Conservation (phyloP, 148 eudicot genomes). For the Fallopia convolvulus region DNA sequence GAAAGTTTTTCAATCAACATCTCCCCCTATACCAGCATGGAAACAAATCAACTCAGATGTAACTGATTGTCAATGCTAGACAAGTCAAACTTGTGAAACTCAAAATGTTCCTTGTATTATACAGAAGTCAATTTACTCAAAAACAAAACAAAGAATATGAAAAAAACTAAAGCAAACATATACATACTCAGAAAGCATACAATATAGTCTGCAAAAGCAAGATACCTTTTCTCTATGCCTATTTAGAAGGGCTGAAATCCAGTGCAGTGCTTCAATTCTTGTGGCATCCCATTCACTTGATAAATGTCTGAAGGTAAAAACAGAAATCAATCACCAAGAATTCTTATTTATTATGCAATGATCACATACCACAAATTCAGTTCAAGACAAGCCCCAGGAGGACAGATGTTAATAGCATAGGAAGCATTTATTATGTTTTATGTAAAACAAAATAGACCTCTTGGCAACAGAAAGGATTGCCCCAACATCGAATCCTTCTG, state of each 20-base stretch:
- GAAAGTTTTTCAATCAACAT: not conserved
- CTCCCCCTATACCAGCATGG: not conserved
- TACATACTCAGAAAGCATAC: not conserved
- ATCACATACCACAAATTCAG: conserved; percentile 4
- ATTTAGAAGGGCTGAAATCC: conserved; percentile 79
- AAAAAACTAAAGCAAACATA: not conserved
- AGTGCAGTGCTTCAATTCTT: conserved; percentile 83
- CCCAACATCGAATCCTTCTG: conserved; percentile 87
- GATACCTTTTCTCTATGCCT: conserved; percentile 70
- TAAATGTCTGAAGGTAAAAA: conserved; percentile 51
- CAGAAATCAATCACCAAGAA: conserved; percentile 11
- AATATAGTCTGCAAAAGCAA: not conserved
- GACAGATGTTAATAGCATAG: not conserved
- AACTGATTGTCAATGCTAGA: not conserved
- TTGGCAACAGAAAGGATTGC: conserved; percentile 82
- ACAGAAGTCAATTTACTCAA: not conserved
- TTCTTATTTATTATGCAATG: conserved; percentile 1
- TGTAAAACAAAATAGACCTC: conserved; percentile 35
- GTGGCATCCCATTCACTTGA: conserved; percentile 97
- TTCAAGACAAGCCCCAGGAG: not conserved
- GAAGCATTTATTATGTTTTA: not conserved
- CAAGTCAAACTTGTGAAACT: not conserved
- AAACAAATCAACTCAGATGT: not conserved
- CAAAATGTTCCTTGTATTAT: not conserved
- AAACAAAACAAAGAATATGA: not conserved